Percentiles rank a stretch among this genome's conserved stretches.
These are phyloP conservation scores for Xylaria sp. DNA, from an alignment of 2,329 filamentous ascomycete genomes.

Conservation along the genomic window DNA sequence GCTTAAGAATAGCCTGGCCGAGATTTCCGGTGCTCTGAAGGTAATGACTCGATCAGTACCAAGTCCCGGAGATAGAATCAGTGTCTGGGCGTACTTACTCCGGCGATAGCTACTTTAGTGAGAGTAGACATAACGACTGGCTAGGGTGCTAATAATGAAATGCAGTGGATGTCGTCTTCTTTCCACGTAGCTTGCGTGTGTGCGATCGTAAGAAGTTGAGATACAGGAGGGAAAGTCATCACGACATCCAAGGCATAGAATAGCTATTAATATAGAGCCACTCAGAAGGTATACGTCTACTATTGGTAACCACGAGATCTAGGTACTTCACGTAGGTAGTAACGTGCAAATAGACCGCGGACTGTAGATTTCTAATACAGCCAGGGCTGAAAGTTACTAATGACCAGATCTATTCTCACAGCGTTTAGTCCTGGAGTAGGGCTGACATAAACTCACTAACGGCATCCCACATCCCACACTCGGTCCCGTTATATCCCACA, in stretches of 20 bases:
- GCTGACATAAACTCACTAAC: background rate
- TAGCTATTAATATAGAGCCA: background rate
- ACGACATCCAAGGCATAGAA: background rate
- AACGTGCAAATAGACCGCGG: background rate
- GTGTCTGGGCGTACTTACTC: conserved; percentile 32
- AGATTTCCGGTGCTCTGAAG: conserved; percentile 47
- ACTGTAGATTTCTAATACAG: background rate
- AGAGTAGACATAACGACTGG: conserved; percentile 35
- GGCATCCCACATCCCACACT: conserved; percentile 7
- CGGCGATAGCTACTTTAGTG: conserved; percentile 40
- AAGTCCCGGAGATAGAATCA: background rate
- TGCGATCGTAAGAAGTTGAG: too few species aligned
- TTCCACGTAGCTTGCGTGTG: too few species aligned
- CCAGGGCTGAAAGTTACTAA: too few species aligned
- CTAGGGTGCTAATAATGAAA: background rate
- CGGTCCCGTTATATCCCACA: background rate
- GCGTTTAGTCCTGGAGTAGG: background rate
- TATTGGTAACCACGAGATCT: background rate
- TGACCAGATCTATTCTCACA: too few species aligned
- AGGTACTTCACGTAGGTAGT: background rate
- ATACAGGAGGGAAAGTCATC: too few species aligned
- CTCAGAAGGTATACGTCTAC: background rate
- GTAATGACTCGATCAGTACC: background rate
- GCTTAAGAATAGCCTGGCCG: conserved; percentile 53
- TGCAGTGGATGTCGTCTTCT: background rate